Evolutionary conservation across 805 yeast genomes (phyloP).

Genomic region (Yarrowia keelungensis): DNA sequence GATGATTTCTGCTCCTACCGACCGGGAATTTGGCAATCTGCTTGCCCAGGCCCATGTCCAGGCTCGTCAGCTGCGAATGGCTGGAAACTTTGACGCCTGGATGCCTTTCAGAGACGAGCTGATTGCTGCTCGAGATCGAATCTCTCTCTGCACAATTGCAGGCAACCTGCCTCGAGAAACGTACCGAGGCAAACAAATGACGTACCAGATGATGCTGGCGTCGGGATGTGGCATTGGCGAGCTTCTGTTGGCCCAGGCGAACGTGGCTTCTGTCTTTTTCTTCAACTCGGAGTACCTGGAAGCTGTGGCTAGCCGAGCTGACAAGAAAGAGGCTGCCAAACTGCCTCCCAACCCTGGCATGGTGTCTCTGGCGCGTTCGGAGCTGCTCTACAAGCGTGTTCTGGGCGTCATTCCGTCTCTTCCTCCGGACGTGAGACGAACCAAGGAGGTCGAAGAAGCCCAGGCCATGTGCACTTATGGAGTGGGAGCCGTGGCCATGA

Average conservation of each 20-base stretch:
- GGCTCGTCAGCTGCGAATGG: constrained; percentile 7
- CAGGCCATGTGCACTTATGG: constrained; percentile 86
- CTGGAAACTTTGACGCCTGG: constrained; percentile 41
- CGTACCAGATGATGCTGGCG: constrained; percentile 75
- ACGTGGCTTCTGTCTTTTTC: constrained; percentile 72
- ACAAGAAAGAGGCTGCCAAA: too few relatives aligned
- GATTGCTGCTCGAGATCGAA: constrained; percentile 76
- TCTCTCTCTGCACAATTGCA: constrained; percentile 72
- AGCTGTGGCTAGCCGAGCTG: constrained; percentile 7
- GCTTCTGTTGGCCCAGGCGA: constrained; percentile 59
- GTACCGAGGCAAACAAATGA: constrained; percentile 63
- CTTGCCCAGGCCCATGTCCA: background rate
- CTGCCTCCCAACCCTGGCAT: too few relatives aligned
- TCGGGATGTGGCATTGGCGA: constrained; percentile 73
- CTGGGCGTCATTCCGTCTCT: constrained; percentile 54
- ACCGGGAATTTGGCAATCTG: too few relatives aligned
- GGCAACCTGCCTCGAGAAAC: constrained; percentile 71
- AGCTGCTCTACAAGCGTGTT: constrained; percentile 54
- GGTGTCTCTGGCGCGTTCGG: constrained; percentile 38
- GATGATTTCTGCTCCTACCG: too few relatives aligned
- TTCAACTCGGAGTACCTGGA: constrained; percentile 71
- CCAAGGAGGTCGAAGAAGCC: constrained; percentile 62
- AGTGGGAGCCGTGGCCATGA: constrained; percentile 78
- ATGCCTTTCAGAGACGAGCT: constrained; percentile 76
- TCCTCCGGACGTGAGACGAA: constrained; percentile 51